These are phyloP conservation scores for Amphibolis antarctica DNA, from an alignment of 106 monocot genomes.

Conservation along the genomic window DNA sequence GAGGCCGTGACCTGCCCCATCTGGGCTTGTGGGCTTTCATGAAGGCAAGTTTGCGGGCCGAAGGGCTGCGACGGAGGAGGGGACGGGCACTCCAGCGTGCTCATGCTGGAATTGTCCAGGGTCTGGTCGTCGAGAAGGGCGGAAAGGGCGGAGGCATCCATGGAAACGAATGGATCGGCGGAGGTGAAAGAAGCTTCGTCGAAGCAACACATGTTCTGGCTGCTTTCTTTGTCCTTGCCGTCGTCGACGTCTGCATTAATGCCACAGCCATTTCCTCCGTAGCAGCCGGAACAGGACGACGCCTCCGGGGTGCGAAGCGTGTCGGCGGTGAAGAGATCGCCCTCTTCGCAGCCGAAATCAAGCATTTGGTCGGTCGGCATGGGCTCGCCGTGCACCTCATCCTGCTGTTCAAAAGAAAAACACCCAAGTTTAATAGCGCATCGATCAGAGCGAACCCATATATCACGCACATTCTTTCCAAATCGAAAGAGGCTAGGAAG, in stretches of 20 bases:
- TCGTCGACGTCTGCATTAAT: too few relatives aligned
- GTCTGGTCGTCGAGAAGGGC: constrained; percentile 25
- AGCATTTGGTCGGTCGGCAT: constrained; percentile 34
- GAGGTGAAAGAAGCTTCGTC: constrained; percentile 16
- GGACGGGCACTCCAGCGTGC: background rate
- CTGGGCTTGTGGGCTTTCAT: constrained; percentile 6
- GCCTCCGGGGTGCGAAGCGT: constrained; percentile 13
- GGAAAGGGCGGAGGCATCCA: constrained; percentile 34
- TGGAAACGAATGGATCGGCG: constrained; percentile 28
- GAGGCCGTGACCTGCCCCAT: constrained; percentile 11
- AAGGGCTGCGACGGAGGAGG: background rate
- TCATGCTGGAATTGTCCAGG: constrained; percentile 12
- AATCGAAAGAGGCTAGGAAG: too few relatives aligned
- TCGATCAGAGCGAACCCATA: background rate
- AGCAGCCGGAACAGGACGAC: constrained; percentile 15
- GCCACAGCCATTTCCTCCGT: background rate
- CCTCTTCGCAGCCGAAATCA: constrained; percentile 46
- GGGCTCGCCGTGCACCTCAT: constrained; percentile 45
- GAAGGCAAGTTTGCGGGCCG: background rate
- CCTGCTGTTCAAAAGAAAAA: constrained; percentile 28
- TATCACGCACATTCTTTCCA: background rate
- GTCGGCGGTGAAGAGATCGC: constrained; percentile 15
- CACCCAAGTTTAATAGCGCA: background rate
- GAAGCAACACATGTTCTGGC: constrained; percentile 12
- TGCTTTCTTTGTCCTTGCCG: background rate